Evolutionary conservation across 441 rosid genomes (phyloP), one percentile per base, ranked within the genome.

Genomic region (Erodium texanum): DNA sequence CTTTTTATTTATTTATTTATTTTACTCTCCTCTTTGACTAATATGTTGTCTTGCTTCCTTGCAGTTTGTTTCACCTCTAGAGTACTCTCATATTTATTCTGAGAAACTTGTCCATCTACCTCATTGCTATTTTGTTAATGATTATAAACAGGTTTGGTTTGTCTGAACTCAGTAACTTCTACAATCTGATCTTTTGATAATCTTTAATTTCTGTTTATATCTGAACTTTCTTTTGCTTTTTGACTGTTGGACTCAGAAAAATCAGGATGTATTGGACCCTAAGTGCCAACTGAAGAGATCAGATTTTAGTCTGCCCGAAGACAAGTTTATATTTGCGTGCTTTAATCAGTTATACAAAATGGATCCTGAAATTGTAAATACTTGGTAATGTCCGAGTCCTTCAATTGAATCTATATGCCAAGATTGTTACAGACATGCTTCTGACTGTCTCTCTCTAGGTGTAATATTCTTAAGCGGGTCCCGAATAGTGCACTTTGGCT

Each of bases 401-500:
- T 68, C 29, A 27, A 27, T 27, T 27, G 29, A 27, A 16, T n/a
- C 54, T 59, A 22, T 67, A 3, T 24, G 2, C 15, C 5, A 52
- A 10, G 23, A 67, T 3, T 67, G 65, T 58, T 38, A 65, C 66
- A 1, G 66, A 68, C 69, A 6, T 58, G 20, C 66, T 58, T 65
- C 15, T 14, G 11, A 1, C 6, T 73, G 3, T 27, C 12, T 65
- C 41, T 3, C 27, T 23, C 24, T 64, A 95, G 99, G 99, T 95
- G 98, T 83, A 95, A 87, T 71, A 89, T 95, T 79, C 99, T 95
- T 75, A 95, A 89, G 74, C 83, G 96, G 22, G 97, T 95, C 23
- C 96, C 99, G 61, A 90, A 87, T 68, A 86, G 97, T 84, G 98
- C 95, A 52, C 87, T 95, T 65, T 95, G 99, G 99, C 99, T 95